Conservation (phyloP, 345 rosid species). For the Salix udensis region DNA sequence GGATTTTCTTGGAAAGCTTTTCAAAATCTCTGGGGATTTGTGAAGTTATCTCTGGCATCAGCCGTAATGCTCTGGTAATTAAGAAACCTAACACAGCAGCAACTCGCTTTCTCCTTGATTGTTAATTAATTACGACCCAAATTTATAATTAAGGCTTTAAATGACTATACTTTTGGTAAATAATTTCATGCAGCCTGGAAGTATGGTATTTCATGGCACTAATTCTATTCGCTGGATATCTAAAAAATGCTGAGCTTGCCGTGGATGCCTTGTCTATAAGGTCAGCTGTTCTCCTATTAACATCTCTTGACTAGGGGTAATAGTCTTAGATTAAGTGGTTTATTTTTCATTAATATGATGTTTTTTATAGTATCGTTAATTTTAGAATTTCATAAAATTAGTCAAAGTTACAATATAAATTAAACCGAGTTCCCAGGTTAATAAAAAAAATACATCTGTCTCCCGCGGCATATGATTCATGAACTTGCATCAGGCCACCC, state of each 20-base stretch:
- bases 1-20: conserved; percentile 21
- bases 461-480: neutral
- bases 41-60: conserved; percentile 15
- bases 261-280: conserved; percentile 22
- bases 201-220: conserved; percentile 26
- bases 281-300: neutral
- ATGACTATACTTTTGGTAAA: neutral
- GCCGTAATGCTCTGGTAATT: conserved; percentile 20
- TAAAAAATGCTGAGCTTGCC: conserved; percentile 18
- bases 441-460: no score
- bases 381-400: no score
- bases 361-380: no score
- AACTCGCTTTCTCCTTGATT: neutral
- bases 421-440: no score
- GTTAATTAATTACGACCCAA: no score
- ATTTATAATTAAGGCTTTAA: neutral
- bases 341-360: no score
- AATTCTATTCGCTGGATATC: conserved; percentile 18
- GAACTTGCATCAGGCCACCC: neutral
- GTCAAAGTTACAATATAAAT: no score
- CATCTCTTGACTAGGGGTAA: no score
- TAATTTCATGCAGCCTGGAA: conserved; percentile 16
- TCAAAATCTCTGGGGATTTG: conserved; percentile 16
- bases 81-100: neutral
- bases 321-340: no score